Base-by-base conservation (phyloP, 768 basidiomycete species). In the Crepidotus variabilis region DNA sequence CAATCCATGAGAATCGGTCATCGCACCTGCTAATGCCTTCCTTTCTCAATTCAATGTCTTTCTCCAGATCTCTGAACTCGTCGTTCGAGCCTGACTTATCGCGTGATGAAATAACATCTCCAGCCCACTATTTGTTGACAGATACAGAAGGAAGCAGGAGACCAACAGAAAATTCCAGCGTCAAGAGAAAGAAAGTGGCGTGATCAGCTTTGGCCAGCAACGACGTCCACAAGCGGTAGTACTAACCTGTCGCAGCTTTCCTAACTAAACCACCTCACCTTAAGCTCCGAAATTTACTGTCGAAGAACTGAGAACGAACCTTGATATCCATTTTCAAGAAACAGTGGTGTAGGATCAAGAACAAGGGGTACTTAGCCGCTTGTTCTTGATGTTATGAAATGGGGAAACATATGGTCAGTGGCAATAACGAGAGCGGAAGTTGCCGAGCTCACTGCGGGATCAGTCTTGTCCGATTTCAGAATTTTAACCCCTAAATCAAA, bases 101-200 rank as follows among this genome's bases (percentile, higher is more conserved):
- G 60, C 87, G 83, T 22, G 87, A 81, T 39, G 90, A 86, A 52
- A 97, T 92, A 62, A 90, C 88, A 73, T 95, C 92, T 43, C 90
- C 91, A 5, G 90, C 91, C 89, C 92, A 91, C 90, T 94, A 64
- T 46, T 60, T 50, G 58, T 45, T 46, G 45, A 57, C 67, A 67
- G 34, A 1, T 21, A 23, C 32, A 49, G 18, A 52, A 43, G 51
- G 43, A 22, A 16, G 39, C 20, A 32, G 14, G 22, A 28, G 21
- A 16, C 43, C 47, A 20, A 32, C 9, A 48, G 22, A 33, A 32
- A 51, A 34, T 51, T 51, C 22, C 3, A 51, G 22, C 13, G 43
- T 13, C 16, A 13, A 56, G 34, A 56, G 39, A 57, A 36, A 20
- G 52, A 50, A 54, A 62, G 68, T 71, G 67, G 71, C 63, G 58